Base-by-base conservation (phyloP, 371 early-diverging fungal species). In the Saksenaea vasiformis region DNA sequence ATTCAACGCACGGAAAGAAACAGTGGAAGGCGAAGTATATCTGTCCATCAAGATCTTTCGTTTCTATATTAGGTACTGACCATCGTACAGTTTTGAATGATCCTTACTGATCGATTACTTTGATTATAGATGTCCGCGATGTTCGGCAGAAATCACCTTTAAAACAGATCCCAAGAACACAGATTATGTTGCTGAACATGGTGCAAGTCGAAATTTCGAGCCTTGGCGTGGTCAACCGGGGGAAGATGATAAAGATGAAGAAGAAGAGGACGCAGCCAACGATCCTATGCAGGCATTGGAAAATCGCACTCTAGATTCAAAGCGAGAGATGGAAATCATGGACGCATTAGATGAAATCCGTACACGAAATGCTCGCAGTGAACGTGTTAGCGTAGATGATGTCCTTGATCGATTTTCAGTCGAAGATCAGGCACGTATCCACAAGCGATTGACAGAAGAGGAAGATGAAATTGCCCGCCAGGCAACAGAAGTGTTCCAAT, bases 91-190 rank as follows among this genome's bases (percentile, higher is more conserved):
- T 26, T 55, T 34, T 61, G 22, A 14, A 9, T 1, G 14, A n/a
- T 41, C 37, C 36, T 24, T n/a, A 4, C 2, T 27, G 38, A 61
- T 14, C 24, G 24, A n/a, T 59, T 34, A 17, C 13, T 56, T 0
- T n/a, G 35, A 27, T 24, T 38, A 7, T 57, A 76, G 95, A 62
- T 99, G 99, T 69, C 95, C 96, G 26, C 82, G 88, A 27, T 99
- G 99, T 77, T 90, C 95, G 0, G 93, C 91, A 1, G 97, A 95
- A 77, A 94, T 99, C 53, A 96, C 98, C 0, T 98, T 96, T 84
- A 97, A 95, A 68, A 99, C 99, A 0, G 99, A 99, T 74, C 99
- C 98, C 1, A 88, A 94, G 70, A 98, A 97, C 73, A 83, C 93
- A 15, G 97, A 96, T 78, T 99, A 99, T 70, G 85, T 92, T 14